Conservation (phyloP, 2,329 filamentous ascomycete species). For the Aspergillus bombycis region DNA sequence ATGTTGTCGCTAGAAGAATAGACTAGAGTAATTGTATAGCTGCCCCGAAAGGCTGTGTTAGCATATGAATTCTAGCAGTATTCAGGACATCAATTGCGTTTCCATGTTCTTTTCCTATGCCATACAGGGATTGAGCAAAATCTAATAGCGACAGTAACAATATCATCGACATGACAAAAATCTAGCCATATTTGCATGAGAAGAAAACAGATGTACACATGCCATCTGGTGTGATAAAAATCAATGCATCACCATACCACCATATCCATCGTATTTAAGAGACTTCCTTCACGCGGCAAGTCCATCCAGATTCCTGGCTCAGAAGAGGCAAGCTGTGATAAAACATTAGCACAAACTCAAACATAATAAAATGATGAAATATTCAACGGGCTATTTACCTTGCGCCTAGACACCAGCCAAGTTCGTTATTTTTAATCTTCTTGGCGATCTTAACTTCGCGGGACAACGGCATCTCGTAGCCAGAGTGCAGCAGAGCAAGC, state of each 20-base stretch:
- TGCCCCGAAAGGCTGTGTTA: background rate
- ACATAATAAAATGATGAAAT: slow-evolving; percentile 7
- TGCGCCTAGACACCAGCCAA: slow-evolving; percentile 96
- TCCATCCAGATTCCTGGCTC: slow-evolving; percentile 81
- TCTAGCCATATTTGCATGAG: slow-evolving; percentile 30
- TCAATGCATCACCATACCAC: slow-evolving; percentile 19
- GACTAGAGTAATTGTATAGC: background rate
- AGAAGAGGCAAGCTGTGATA: slow-evolving; percentile 75
- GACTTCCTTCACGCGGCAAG: slow-evolving; percentile 81
- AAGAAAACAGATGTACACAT: slow-evolving; percentile 34
- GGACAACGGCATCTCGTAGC: slow-evolving; percentile 97
- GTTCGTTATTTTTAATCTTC: slow-evolving; percentile 96
- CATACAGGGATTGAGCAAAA: slow-evolving; percentile 14
- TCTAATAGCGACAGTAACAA: slow-evolving; percentile 12
- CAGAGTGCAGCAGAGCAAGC: slow-evolving; percentile 87
- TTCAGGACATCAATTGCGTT: slow-evolving; percentile 12
- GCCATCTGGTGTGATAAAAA: slow-evolving; percentile 21
- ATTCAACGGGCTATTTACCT: slow-evolving; percentile 65
- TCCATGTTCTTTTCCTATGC: slow-evolving; percentile 10
- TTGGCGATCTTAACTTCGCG: slow-evolving; percentile 97
- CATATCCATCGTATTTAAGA: slow-evolving; percentile 49
- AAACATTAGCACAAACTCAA: slow-evolving; percentile 25
- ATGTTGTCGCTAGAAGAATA: background rate
- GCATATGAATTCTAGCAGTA: background rate
- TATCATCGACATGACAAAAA: slow-evolving; percentile 15